phyloP scores from a whole-genome alignment of 495 filamentous ascomycete species.

The Hyaloscypha variabilis region DNA sequence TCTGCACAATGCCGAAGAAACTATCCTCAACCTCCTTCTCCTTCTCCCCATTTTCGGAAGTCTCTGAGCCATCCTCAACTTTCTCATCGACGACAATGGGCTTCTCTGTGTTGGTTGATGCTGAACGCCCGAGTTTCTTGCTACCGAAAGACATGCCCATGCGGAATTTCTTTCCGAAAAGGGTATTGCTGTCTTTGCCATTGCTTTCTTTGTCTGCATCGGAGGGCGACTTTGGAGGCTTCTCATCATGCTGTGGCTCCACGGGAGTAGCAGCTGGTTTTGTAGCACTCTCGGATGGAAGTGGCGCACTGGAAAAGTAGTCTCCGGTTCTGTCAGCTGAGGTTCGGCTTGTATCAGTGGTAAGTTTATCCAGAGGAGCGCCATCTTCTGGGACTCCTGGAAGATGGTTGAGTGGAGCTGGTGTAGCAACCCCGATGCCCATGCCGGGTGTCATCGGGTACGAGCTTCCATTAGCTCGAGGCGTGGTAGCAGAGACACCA shows the following conservation, averaged over 20 bases:
- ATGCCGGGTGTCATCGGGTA: conserved; percentile 71
- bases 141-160: conserved; percentile 79
- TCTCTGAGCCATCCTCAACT: conserved; percentile 43
- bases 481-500: conserved; percentile 52
- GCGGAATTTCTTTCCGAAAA: conserved; percentile 86
- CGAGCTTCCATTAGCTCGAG: conserved; percentile 62
- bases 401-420: conserved; percentile 46
- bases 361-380: conserved; percentile 41
- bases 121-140: conserved; percentile 77
- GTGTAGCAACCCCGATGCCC: conserved; percentile 79
- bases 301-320: conserved; percentile 60
- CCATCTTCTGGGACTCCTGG: conserved; percentile 56
- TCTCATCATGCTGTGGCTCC: conserved; percentile 48
- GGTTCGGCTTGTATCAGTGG: conserved; percentile 46
- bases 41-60: conserved; percentile 66
- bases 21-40: conserved; percentile 84
- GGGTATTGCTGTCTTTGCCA: conserved; percentile 64
- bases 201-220: conserved; percentile 72
- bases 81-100: conserved; percentile 73
- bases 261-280: conserved; percentile 38
- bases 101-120: conserved; percentile 68
- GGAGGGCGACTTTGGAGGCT: conserved; percentile 57
- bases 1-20: conserved; percentile 78
- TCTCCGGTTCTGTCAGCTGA: conserved; percentile 57
- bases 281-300: conserved; percentile 29